Conservation (phyloP, 805 yeast genomes). For the Saturnispora besseyi region DNA sequence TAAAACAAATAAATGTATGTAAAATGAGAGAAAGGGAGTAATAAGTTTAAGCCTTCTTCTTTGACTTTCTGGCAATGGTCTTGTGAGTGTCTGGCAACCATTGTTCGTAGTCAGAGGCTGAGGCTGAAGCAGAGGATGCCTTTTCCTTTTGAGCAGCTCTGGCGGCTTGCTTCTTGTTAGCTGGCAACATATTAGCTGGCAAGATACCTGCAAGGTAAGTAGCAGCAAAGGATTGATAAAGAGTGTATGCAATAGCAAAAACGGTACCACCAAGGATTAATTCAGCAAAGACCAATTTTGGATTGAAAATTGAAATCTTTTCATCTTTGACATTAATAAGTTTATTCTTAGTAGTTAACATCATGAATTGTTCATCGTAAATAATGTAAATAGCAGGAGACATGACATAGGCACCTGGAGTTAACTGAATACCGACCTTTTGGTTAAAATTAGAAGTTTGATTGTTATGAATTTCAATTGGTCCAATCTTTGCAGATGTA, state of each 20-base stretch:
- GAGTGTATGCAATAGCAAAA: constrained; percentile 41
- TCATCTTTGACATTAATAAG: constrained; percentile 52
- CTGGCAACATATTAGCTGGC: constrained; percentile 25
- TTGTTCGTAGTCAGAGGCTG: constrained; percentile 30
- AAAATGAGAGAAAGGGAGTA: no score
- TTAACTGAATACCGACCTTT: constrained; percentile 47
- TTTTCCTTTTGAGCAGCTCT: constrained; percentile 22
- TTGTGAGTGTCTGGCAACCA: constrained; percentile 56
- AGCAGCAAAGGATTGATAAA: constrained; percentile 37
- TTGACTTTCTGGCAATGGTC: constrained; percentile 26
- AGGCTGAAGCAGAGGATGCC: constrained; percentile 17
- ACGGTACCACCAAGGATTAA: constrained; percentile 41
- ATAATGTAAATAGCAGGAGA: constrained; percentile 51
- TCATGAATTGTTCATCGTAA: constrained; percentile 40
- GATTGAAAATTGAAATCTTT: constrained; percentile 62
- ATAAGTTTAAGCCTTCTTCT: constrained; percentile 12
- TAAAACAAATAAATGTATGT: neutral
- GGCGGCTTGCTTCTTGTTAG: constrained; percentile 18
- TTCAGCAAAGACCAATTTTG: constrained; percentile 59
- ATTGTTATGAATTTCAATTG: constrained; percentile 43
- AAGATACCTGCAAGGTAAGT: constrained; percentile 35
- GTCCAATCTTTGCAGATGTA: constrained; percentile 57
- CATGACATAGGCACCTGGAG: constrained; percentile 47
- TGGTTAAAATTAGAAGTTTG: constrained; percentile 45
- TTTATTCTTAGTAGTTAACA: constrained; percentile 49